Evolutionary conservation across 345 rosid species (phyloP), one percentile per base, ranked within the genome.

Genomic region (Rhodomyrtus tomentosa): DNA sequence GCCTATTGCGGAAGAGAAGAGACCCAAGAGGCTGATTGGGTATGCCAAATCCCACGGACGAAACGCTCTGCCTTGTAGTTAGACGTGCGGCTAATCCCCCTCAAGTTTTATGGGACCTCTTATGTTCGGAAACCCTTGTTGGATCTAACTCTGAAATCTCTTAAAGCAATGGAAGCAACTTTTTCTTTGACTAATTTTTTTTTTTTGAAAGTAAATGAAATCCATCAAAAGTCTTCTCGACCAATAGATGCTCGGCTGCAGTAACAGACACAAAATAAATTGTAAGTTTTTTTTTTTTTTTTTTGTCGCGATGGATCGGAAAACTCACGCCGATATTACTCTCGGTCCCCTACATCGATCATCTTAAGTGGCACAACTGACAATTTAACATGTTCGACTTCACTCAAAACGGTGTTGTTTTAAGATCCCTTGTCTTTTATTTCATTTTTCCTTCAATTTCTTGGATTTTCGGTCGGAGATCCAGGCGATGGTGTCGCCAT

Each of bases 361-460:
- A n/a, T n/a, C n/a, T n/a, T n/a, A n/a, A n/a, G n/a, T n/a, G n/a
- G n/a, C n/a, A n/a, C n/a, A n/a, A n/a, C n/a, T n/a, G 4, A 24
- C 2, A 3, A 68, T 36, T 18, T 68, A 4, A 68, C 18, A 22
- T 0, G 0, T 68, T 0, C 1, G 24, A 18, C 0, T 0, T 1
- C 0, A 1, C 6, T 68, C 20, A 8, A 32, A 68, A 21, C 4
- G 11, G 36, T 1, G 3, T 32, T 4, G 6, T 68, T 8, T 18
- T 36, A 42, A 8, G 1, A 32, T 32, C 36, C n/a, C n/a, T 18
- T 16, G 16, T 55, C 9, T 21, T 55, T 10, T 16, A 16, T 32
- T 62, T 62, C 1, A 0, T 29, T 29, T 59, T 59, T 32, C 1
- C 3, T 20, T 8, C 3, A 32, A 38, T 4, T 36, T 68, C 24